Percentiles rank a stretch among this genome's conserved stretches.
Conservation (phyloP, 164 flowering plant genomes). For the Tetracentron sinense region DNA sequence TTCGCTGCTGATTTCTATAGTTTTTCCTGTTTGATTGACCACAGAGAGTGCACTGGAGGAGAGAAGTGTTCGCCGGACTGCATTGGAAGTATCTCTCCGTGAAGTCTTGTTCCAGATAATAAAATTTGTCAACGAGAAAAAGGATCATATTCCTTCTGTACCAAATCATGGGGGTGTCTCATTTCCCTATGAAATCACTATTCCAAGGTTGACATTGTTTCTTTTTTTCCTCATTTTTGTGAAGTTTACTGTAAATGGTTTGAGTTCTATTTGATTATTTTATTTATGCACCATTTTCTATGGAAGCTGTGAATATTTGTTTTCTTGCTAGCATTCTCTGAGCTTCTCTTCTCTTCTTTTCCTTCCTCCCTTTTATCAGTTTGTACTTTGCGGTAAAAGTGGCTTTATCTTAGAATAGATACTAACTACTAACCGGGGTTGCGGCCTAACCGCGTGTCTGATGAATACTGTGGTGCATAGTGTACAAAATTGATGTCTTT, state of each 20-base stretch:
- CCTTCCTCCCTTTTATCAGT: too few relatives aligned
- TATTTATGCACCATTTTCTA: too few relatives aligned
- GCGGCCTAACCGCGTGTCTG: too few relatives aligned
- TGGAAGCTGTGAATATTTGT: too few relatives aligned
- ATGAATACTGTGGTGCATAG: too few relatives aligned
- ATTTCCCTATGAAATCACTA: constrained; percentile 87
- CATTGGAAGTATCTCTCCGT: constrained; percentile 76
- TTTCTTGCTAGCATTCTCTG: too few relatives aligned
- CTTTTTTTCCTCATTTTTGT: constrained; percentile 3
- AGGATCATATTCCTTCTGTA: constrained; percentile 89
- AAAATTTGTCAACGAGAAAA: constrained; percentile 93
- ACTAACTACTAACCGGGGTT: too few relatives aligned
- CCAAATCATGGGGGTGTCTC: constrained; percentile 64
- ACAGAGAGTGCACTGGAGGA: constrained; percentile 64
- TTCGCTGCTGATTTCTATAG: not conserved
- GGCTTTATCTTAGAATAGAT: too few relatives aligned
- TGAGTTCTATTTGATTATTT: not conserved
- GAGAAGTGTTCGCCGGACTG: constrained; percentile 58
- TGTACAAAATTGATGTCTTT: too few relatives aligned
- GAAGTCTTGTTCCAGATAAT: constrained; percentile 90
- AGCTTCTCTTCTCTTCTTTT: too few relatives aligned
- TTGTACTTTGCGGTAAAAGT: too few relatives aligned
- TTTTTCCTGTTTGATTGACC: constrained; percentile 6
- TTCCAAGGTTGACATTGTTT: constrained; percentile 58
- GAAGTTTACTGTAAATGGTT: not conserved